phyloP scores from a whole-genome alignment of 2,329 filamentous ascomycete genomes.

The Plenodomus lindquistii region DNA sequence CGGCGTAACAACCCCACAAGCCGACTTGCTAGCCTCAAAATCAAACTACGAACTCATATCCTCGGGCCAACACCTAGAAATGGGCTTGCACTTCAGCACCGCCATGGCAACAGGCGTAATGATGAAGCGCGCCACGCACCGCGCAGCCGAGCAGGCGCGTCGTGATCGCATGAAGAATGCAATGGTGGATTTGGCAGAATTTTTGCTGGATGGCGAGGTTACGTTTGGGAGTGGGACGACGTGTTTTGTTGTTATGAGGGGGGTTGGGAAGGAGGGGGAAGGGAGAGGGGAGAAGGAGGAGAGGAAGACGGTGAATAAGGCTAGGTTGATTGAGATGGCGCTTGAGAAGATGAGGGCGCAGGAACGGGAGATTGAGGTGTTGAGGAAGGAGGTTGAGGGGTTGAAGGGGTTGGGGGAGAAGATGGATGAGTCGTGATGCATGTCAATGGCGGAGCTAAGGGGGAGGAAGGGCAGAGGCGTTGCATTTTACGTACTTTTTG shows the following conservation, averaged over 20 bases:
- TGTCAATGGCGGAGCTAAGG: no score
- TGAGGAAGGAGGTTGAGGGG: constrained; percentile 30
- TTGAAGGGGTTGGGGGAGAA: constrained; percentile 13
- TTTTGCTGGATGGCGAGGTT: constrained; percentile 35
- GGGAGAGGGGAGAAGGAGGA: constrained; percentile 14
- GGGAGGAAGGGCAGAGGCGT: no score
- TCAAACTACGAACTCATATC: constrained; percentile 38
- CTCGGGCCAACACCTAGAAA: constrained; percentile 34
- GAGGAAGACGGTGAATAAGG: constrained; percentile 38
- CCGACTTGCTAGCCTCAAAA: constrained; percentile 34
- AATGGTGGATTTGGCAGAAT: constrained; percentile 37
- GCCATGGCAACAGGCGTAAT: constrained; percentile 39
- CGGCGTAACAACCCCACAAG: constrained; percentile 31
- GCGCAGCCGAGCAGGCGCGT: constrained; percentile 36
- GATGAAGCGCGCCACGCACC: constrained; percentile 39
- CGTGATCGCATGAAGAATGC: constrained; percentile 38
- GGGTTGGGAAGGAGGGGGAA: constrained; percentile 13
- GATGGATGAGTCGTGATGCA: constrained; percentile 33
- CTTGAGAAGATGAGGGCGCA: constrained; percentile 36
- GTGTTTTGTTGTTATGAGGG: constrained; percentile 34
- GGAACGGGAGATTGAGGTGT: constrained; percentile 31
- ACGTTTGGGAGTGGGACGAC: constrained; percentile 36
- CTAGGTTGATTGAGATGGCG: constrained; percentile 36
- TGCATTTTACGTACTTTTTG: no score
- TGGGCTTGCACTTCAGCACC: constrained; percentile 38